Evolutionary conservation across 345 rosid species (phyloP).

Genomic region (Tarenaya hassleriana): DNA sequence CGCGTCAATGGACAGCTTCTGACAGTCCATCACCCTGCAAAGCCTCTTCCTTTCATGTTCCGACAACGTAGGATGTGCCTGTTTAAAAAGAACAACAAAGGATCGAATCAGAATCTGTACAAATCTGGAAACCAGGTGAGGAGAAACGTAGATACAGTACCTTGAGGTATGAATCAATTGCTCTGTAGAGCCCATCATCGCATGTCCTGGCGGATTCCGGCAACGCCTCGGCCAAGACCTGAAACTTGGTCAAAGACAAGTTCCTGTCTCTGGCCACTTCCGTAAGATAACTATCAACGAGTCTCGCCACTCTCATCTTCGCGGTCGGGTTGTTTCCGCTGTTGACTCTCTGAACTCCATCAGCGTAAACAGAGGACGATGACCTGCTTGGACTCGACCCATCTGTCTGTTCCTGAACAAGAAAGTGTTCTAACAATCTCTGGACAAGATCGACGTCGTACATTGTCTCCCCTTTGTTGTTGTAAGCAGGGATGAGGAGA

Average conservation of each 20-base stretch:
- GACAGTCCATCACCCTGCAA: conserved; percentile 96
- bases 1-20: conserved; percentile 92
- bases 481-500: conserved; percentile 67
- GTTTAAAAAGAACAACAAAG: conserved; percentile 8
- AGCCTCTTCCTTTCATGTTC: conserved; percentile 95
- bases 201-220: conserved; percentile 96
- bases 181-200: conserved; percentile 96
- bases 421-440: conserved; percentile 88
- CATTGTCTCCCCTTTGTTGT: conserved; percentile 53
- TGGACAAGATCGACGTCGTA: conserved; percentile 93
- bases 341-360: conserved; percentile 48
- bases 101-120: background rate
- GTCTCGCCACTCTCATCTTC: conserved; percentile 94
- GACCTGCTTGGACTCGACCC: conserved; percentile 65
- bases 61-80: conserved; percentile 93
- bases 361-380: conserved; percentile 33
- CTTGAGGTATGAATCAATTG: conserved; percentile 94
- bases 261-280: conserved; percentile 94
- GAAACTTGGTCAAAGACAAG: conserved; percentile 81
- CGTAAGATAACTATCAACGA: conserved; percentile 92
- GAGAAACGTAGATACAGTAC: conserved; percentile 21
- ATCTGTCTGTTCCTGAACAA: conserved; percentile 85
- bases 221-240: conserved; percentile 89
- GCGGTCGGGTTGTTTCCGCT: conserved; percentile 51
- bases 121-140: background rate